Evolutionary conservation across 306 rosid genomes (phyloP), one percentile per base, ranked within the genome.

Genomic region (Vachellia collinsii): DNA sequence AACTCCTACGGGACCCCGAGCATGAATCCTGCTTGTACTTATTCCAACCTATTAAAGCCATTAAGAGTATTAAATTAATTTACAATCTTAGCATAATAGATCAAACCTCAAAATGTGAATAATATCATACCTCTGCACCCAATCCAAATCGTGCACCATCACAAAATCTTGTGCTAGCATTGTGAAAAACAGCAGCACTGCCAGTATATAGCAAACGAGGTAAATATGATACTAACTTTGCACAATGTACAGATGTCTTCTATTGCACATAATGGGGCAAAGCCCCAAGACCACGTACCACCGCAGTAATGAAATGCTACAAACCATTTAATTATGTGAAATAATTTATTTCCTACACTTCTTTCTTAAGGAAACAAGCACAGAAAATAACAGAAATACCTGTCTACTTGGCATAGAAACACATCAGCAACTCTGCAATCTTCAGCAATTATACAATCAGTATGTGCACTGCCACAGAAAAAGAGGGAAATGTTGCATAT

Each of bases 1-100:
- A 46, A 95, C 98, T 92, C 99, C 99, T 14, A 95, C 99, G 0
- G 99, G 99, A 77, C 99, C 99, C 41, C 98, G 92, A 43, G 99
- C 98, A 77, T 95, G 99, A 85, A 95, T 93, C 63, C 99, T 86
- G 86, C 99, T 88, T 73, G 99, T 95, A 88, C 99, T 95, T 82
- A 92, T 90, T 59, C 99, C 99, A 47, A 95, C 99, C 99, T 95
- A 80, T 75, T n/a, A 23, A 29, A 67, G 43, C 25, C 50, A 87
- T 34, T 14, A 13, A 70, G 68, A 41, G 64, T 68, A 54, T 73
- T 51, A 42, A 64, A 67, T 65, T 77, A 65, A 48, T 41, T 75
- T 37, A 59, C 66, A 75, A 83, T 38, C 62, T 76, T 37, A 75
- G 74, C 34, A 61, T 43, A 50, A 46, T 51, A 22, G 36, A 51